phyloP scores from a whole-genome alignment of 495 filamentous ascomycete genomes.

The Penicillium desertorum region DNA sequence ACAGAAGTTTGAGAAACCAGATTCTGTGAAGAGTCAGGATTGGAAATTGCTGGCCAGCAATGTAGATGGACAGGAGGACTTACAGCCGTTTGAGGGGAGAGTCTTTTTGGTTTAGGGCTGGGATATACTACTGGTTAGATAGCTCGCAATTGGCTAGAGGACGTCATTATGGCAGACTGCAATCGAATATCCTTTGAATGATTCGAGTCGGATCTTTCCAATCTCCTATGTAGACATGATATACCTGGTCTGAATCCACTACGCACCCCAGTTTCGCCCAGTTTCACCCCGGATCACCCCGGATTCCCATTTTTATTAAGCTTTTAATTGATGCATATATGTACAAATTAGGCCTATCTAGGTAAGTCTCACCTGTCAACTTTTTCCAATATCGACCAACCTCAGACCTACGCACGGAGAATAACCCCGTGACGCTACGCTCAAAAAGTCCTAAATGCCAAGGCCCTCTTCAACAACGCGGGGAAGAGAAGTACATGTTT shows the following conservation, averaged over 20 bases:
- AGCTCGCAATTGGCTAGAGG: neutral
- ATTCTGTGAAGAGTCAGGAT: neutral
- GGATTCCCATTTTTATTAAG: neutral
- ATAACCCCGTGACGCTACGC: conserved; percentile 5
- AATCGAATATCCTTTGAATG: neutral
- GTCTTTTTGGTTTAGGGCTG: conserved; percentile 10
- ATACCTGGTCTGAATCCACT: neutral
- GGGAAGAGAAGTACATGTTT: conserved; percentile 8
- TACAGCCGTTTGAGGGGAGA: conserved; percentile 12
- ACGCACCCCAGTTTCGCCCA: neutral
- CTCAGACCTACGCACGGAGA: neutral
- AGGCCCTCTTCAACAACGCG: conserved; percentile 8
- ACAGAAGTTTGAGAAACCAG: conserved; percentile 7
- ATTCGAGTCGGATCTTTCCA: neutral
- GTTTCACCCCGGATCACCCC: neutral
- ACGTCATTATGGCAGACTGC: neutral
- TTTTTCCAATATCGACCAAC: neutral
- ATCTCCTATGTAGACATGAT: neutral
- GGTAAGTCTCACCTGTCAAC: neutral
- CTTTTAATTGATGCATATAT: neutral
- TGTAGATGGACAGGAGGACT: conserved; percentile 3
- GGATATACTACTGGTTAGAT: neutral
- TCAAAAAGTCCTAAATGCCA: conserved; percentile 8
- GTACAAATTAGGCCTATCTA: neutral
- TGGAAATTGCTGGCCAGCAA: conserved; percentile 12